These are phyloP conservation scores for Flueggea neowawraea DNA, from an alignment of 441 rosid genomes.

Conservation along the genomic window DNA sequence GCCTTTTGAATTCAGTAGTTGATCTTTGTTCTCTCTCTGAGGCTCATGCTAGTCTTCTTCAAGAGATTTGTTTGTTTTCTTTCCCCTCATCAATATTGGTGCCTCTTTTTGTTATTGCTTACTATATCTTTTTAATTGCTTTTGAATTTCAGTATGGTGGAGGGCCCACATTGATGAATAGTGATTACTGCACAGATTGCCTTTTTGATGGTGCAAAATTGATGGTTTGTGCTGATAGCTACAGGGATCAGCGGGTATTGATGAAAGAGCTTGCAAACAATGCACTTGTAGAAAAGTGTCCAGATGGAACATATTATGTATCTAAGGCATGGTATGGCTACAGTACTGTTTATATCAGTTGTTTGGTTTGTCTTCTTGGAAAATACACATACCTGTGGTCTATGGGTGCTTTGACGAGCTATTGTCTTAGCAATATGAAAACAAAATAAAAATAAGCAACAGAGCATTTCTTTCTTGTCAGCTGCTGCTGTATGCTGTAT, in stretches of 20 bases:
- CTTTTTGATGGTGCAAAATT: conserved; percentile 71
- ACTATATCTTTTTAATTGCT: conserved; percentile 17
- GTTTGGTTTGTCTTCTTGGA: neutral
- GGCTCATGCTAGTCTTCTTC: neutral
- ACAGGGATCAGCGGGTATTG: conserved; percentile 79
- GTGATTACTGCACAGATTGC: conserved; percentile 78
- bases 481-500: too few species aligned
- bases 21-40: too few species aligned
- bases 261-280: conserved; percentile 73
- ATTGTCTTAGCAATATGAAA: too few species aligned
- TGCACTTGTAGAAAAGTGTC: conserved; percentile 63
- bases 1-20: too few species aligned
- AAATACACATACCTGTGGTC: too few species aligned
- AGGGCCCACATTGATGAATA: conserved; percentile 71
- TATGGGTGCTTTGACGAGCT: too few species aligned
- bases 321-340: conserved; percentile 78
- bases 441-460: too few species aligned
- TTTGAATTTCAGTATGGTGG: conserved; percentile 57
- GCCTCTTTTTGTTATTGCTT: neutral
- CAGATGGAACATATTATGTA: conserved; percentile 68
- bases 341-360: conserved; percentile 4
- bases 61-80: neutral
- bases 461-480: too few species aligned
- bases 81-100: neutral
- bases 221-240: conserved; percentile 85